Evolutionary conservation across 1,284 basidiomycete species (phyloP), one percentile per base, ranked within the genome.

Genomic region (Cutaneotrichosporon dermatis): DNA sequence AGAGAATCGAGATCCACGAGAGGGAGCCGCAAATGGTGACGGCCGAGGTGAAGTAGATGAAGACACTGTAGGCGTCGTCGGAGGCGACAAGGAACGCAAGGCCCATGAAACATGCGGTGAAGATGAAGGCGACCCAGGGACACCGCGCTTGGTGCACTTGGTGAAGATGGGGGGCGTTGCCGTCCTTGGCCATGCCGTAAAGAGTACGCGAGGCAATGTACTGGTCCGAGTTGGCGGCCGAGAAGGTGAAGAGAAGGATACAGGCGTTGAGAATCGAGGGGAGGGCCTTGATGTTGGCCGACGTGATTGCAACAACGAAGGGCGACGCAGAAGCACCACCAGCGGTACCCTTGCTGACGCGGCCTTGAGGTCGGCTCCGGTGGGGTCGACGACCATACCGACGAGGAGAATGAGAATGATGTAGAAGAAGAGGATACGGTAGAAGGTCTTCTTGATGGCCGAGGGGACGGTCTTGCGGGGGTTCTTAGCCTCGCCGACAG

Each of bases 1-100:
- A 83, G 45, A 83, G 75, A 59, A 90, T 89, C 25, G 81, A 84
- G 80, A 89, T 71, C 87, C 88, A 88, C 6, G 86, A 87, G 16
- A 87, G 79, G 33, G 85, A 84, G 45, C 87, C 88, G 66, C 86
- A 86, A 48, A 85, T 84, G 6, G 85, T 84, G 43, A 87, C 85
- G 50, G 87, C 73, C 64, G 85, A 85, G 36, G 86, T 84, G 66
- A 90, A 89, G 82, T 86, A 90, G 52, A 63, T 59, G 65, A 89
- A 89, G 11, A 88, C 84, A 79, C 53, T 40, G 45, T 64, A 64
- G 1, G 69, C 66, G 41, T 69, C 55, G 55, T 65, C 53, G 53
- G 56, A 61, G 1, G 70, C 59, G 36, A 66, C 65, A 37, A 71
- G 64, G 70, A 70, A 79, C 35, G 76, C 75, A 2, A 78, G 64